Base-by-base conservation (phyloP, 2,329 filamentous ascomycete genomes). In the Talaromyces sp. region DNA sequence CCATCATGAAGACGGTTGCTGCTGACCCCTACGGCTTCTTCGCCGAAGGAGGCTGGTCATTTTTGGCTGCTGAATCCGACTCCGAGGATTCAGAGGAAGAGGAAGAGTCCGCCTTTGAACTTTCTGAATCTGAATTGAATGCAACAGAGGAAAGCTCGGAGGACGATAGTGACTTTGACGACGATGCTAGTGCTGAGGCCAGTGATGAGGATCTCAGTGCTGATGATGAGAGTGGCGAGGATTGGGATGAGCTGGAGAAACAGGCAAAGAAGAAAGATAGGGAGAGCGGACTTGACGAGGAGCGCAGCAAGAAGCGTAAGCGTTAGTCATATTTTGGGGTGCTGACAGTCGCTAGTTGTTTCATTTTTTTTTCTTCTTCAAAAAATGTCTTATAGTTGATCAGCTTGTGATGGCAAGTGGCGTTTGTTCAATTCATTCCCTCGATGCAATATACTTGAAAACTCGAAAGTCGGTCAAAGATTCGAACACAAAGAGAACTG, bases 1-100 rank as follows among this genome's bases (percentile, higher is more conserved):
- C 93, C 17, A 99, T 99, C 75, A 99, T 99, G 93, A 99, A 99
- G 85, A 99, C 95, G 0, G 93, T 99, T 31, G 94, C 91, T 22
- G 89, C 90, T 41, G 93, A 99, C 75, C 92, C 95, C 2, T 94
- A 99, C 75, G 87, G 90, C 71, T 99, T 99, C 87, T 99, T 97
- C 78, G 87, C 85, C 3, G 94, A 98, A 69, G 95, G 96, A 37
- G 95, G 95, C 54, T 99, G 95, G 95, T 90, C 88, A 1, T 98
- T 99, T 86, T 78, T 99, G 66, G 89, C 89, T 62, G 89, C 89
- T 41, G 94, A 97, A 66, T 93, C 90, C 0, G 95, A 98, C 73
- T 91, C 90, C 15, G 93, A 97, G 69, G 91, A 86, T 50, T 87
- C 82, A 1, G 89, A 90, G 11, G 90, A 92, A 68, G 91, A 95